Conservation (phyloP, 1,284 basidiomycete species). For the Thecaphora thlaspeos region DNA sequence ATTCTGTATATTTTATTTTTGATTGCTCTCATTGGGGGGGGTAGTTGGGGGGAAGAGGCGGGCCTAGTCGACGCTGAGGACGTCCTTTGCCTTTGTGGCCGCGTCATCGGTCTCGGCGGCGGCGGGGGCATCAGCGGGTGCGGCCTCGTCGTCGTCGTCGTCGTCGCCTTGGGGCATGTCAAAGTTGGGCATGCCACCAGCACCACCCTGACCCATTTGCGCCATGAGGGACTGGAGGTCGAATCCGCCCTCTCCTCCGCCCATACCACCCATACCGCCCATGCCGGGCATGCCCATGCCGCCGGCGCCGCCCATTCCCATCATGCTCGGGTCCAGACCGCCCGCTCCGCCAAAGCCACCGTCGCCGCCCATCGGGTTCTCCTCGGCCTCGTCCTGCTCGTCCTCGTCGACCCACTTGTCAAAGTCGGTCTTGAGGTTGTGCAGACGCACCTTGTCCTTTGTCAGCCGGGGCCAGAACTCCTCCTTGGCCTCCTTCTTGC, state of each 20-base stretch:
- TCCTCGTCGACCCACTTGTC: conserved; percentile 59
- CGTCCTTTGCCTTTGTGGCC: conserved; percentile 6
- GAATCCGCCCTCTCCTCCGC: conserved; percentile 17
- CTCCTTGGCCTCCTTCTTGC: conserved; percentile 50
- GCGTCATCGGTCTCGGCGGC: conserved; percentile 6
- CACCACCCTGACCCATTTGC: conserved; percentile 30
- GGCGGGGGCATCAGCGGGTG: conserved; percentile 62
- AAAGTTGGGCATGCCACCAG: conserved; percentile 37
- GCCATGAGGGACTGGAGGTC: conserved; percentile 37
- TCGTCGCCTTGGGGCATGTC: conserved; percentile 27
- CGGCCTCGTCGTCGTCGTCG: conserved; percentile 43
- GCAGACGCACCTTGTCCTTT: conserved; percentile 57
- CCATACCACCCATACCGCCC: conserved; percentile 15
- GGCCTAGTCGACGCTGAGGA: conserved; percentile 14
- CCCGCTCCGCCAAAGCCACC: conserved; percentile 58
- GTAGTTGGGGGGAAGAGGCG: too few species aligned
- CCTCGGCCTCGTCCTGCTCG: conserved; percentile 50
- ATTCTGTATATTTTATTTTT: too few species aligned
- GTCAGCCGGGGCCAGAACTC: conserved; percentile 58
- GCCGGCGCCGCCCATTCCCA: conserved; percentile 19
- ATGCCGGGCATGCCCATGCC: conserved; percentile 14
- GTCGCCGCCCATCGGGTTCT: conserved; percentile 34
- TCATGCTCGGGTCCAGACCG: conserved; percentile 36
- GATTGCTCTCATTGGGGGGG: too few species aligned
- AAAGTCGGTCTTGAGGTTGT: conserved; percentile 59